These are phyloP conservation scores for Ambrosia trifida DNA, from an alignment of 129 eudicot genomes.

Conservation along the genomic window DNA sequence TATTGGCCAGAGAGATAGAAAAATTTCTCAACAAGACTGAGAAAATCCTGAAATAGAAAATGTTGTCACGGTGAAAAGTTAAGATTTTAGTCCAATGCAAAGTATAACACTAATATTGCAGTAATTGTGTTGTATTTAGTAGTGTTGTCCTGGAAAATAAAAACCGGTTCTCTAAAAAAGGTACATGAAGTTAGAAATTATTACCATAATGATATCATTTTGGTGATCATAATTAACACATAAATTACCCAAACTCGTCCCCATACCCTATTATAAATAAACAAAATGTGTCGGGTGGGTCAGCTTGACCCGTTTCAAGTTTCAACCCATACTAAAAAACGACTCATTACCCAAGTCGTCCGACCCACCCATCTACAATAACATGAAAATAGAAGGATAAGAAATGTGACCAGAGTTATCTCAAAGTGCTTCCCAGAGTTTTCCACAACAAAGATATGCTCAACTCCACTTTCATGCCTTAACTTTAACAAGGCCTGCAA, in stretches of 20 bases:
- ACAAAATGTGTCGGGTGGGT: not conserved
- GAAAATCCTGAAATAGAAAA: conserved; percentile 72
- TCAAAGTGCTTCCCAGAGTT: conserved; percentile 70
- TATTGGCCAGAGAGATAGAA: conserved; percentile 85
- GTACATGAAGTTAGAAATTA: not conserved
- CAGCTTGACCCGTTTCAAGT: not conserved
- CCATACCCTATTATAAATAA: not conserved
- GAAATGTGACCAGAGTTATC: conserved; percentile 58
- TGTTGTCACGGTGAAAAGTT: not conserved
- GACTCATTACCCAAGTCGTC: not conserved
- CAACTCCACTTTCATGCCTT: conserved; percentile 84
- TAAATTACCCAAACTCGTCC: not conserved
- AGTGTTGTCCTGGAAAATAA: not conserved
- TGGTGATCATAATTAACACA: not conserved
- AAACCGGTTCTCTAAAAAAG: not conserved
- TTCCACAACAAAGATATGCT: conserved; percentile 76
- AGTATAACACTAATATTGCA: not conserved
- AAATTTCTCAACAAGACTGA: conserved; percentile 89
- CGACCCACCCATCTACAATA: conserved; percentile 3
- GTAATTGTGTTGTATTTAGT: not conserved
- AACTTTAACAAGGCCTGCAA: conserved; percentile 78
- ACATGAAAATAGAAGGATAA: not conserved
- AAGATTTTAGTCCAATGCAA: not conserved
- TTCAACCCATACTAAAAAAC: not conserved
- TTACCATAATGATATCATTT: not conserved